Evolutionary conservation across 352 stramenopile species (phyloP).

Genomic region (Chrysophaeum taylorii): DNA sequence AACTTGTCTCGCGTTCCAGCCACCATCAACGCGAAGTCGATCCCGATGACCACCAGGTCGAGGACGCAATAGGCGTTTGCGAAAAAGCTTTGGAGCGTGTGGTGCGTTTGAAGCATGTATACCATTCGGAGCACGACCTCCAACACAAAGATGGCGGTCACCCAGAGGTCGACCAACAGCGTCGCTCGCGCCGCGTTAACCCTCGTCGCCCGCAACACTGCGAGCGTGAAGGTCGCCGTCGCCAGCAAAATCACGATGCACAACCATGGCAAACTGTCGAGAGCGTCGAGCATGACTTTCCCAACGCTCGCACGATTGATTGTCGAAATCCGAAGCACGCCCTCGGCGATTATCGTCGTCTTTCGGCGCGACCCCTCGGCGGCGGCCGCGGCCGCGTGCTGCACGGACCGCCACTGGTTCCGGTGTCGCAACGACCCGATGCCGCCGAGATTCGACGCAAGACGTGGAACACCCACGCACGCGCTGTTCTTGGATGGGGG

Average conservation of each 20-base stretch:
- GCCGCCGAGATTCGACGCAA: too few relatives aligned
- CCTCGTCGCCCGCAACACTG: background rate
- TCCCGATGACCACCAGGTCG: background rate
- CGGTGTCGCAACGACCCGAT: too few relatives aligned
- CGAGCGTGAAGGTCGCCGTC: background rate
- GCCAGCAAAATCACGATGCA: background rate
- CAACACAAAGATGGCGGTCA: background rate
- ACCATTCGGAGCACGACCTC: background rate
- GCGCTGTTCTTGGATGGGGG: too few relatives aligned
- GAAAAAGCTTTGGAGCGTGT: background rate
- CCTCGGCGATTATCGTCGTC: too few relatives aligned
- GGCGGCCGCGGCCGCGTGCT: too few relatives aligned
- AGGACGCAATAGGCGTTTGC: background rate
- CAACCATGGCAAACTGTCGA: background rate
- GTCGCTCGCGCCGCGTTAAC: background rate
- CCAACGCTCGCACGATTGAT: background rate
- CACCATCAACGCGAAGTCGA: too few relatives aligned
- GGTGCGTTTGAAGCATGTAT: background rate
- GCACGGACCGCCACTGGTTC: too few relatives aligned
- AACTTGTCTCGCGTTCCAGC: too few relatives aligned
- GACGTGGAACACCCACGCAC: too few relatives aligned
- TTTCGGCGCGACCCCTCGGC: too few relatives aligned
- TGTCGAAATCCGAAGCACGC: too few relatives aligned
- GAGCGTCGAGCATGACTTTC: background rate
- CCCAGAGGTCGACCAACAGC: background rate